These are phyloP conservation scores for Fusarium sp. DNA, from an alignment of 2,329 filamentous ascomycete genomes.

Conservation along the genomic window DNA sequence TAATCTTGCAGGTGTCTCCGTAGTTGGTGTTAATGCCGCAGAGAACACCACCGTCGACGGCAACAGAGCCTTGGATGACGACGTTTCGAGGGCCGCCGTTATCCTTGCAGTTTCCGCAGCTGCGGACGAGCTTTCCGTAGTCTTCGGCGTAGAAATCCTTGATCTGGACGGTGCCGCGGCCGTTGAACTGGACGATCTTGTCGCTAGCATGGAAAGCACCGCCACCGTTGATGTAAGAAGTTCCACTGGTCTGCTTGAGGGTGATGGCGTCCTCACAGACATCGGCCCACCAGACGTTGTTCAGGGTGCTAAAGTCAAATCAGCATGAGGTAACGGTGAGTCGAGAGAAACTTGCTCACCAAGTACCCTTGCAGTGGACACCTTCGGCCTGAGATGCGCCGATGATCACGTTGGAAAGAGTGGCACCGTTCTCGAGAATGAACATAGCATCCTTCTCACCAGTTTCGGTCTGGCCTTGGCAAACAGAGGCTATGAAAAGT, in stretches of 20 bases:
- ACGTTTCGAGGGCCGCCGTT: conserved; percentile 36
- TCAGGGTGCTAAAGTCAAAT: conserved; percentile 38
- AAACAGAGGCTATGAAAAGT: conserved; percentile 24
- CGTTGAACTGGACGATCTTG: conserved; percentile 54
- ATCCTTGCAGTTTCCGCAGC: conserved; percentile 53
- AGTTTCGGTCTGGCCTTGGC: conserved; percentile 42
- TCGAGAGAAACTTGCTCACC: conserved; percentile 25
- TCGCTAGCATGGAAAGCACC: conserved; percentile 32
- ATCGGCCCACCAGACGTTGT: conserved; percentile 53
- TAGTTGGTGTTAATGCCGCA: conserved; percentile 43
- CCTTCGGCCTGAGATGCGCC: conserved; percentile 61
- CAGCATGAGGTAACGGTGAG: background rate
- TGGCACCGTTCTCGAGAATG: conserved; percentile 60
- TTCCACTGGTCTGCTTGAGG: conserved; percentile 52
- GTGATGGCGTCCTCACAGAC: conserved; percentile 52
- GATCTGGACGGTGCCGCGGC: conserved; percentile 51
- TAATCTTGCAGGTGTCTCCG: conserved; percentile 40
- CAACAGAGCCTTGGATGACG: conserved; percentile 32
- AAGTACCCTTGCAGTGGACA: conserved; percentile 60
- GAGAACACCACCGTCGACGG: conserved; percentile 35
- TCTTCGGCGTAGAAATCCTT: conserved; percentile 48
- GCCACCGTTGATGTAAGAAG: conserved; percentile 51
- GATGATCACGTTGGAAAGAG: conserved; percentile 63
- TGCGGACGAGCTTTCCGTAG: conserved; percentile 59
- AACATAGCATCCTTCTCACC: conserved; percentile 56